Evolutionary conservation across 495 filamentous ascomycete genomes (phyloP).

Genomic region (Tuber brumale): DNA sequence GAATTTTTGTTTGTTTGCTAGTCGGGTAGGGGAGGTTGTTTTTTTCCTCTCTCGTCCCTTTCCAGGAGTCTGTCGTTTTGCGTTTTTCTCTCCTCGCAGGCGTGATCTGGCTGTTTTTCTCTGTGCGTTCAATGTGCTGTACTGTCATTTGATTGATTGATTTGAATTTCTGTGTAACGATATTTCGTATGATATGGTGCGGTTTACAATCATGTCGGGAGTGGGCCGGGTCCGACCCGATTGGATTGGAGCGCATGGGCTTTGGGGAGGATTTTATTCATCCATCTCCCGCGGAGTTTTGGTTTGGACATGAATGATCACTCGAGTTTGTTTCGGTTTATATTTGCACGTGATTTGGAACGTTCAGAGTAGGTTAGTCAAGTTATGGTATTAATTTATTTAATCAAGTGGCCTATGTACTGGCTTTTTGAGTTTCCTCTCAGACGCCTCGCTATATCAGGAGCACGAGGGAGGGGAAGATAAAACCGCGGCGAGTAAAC

Average conservation of each 20-base stretch:
- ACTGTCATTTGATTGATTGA: background rate
- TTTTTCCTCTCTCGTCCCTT: background rate
- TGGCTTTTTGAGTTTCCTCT: background rate
- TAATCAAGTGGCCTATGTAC: background rate
- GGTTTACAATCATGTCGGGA: background rate
- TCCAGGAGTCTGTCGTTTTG: background rate
- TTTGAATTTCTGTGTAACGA: background rate
- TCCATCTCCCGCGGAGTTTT: background rate
- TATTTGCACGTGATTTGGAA: background rate
- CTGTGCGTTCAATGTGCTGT: background rate
- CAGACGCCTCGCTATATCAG: background rate
- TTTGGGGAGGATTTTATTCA: background rate
- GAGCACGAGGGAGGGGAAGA: background rate
- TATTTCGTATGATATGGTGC: background rate
- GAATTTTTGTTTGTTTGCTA: background rate
- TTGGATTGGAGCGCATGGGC: background rate
- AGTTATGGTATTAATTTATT: background rate
- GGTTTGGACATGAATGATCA: background rate
- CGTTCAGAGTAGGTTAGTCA: background rate
- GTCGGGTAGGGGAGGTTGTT: background rate
- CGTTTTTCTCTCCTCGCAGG: background rate
- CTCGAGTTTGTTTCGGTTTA: background rate
- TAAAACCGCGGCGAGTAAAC: background rate
- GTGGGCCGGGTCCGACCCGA: too few relatives aligned
- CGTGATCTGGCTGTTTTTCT: background rate